Evolutionary conservation across 345 rosid species (phyloP).

Genomic region (Eucalyptus coolabah): DNA sequence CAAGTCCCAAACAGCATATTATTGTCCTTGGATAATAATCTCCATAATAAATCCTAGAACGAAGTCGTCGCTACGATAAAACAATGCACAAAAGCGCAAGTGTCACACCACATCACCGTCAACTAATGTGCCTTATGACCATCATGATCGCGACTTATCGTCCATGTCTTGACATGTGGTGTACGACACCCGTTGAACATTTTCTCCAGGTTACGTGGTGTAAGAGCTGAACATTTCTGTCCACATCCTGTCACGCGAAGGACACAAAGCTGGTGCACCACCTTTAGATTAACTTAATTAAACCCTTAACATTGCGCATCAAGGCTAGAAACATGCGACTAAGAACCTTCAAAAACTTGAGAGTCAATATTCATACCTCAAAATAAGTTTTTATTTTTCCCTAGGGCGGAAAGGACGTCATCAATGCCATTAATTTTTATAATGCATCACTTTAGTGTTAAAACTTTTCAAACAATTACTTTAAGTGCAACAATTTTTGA

Average conservation of each 20-base stretch:
- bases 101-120: not conserved
- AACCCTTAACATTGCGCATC: not conserved
- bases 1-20: not conserved
- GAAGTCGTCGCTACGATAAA: not conserved
- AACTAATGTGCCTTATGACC: rapidly evolving
- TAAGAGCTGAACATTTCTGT: not conserved
- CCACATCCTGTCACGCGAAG: not conserved
- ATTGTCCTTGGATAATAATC: not conserved
- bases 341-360: not conserved
- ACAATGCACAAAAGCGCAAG: not conserved
- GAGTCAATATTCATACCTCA: not conserved
- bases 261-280: not conserved
- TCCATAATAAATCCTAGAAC: rapidly evolving
- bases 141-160: not conserved
- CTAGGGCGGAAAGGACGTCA: too few species aligned
- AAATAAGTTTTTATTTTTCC: too few species aligned
- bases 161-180: not conserved
- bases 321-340: not conserved
- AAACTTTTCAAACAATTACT: too few species aligned
- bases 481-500: rapidly evolving
- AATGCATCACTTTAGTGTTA: rapidly evolving
- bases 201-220: rapidly evolving
- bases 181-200: not conserved
- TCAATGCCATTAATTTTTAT: not conserved
- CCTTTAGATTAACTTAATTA: not conserved